Base-by-base conservation (phyloP, 108 stramenopile genomes). In the Fragilariopsis cylindrus region DNA sequence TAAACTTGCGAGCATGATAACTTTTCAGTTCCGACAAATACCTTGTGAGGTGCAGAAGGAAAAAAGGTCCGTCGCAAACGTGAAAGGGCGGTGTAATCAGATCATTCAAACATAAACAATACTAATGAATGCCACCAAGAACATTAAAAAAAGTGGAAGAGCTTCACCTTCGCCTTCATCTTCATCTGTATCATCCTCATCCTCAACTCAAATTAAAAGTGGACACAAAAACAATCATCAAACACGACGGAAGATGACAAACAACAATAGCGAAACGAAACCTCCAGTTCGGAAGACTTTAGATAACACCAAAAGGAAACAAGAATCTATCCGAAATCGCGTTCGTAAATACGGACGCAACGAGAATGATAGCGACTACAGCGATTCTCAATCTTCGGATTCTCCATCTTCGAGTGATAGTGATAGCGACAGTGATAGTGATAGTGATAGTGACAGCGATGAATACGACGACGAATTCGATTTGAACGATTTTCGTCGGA, bases 251-350 rank as follows among this genome's bases (percentile, higher is more conserved):
- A 30, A 60, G 1, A 16, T 60, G 58, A 60, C 58, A 18, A 30
- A 60, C 19, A 18, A 18, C 19, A 60, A 60, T 12, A 0, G 13
- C 12, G 13, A 13, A 13, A 52, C 0, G 9, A 9, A 52, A 13
- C 50, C 50, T 13, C 12, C 62, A 21, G 40, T 73, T 50, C 48
- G 48, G 57, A 62, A 18, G 55, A 71, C 8, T 44, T 40, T 50
- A 19, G 43, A 73, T 8, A 39, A 62, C n/a, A 60, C 46, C 7
- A 73, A 68, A 12, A 4, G 49, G 39, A 48, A 13, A 39, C 67
- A 68, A n/a, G 12, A 68, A 18, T 48, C 67, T 30, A 68, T 68
- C 50, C 67, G 67, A 68, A 30, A 52, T 16, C 67, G 67, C 19
- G 67, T 68, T n/a, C 67, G 67, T 21, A 68, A 40, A 9, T 68